Percentiles rank a stretch among this genome's conserved stretches.
Conservation (phyloP, 441 rosid genomes). For the Adansonia gregorii region DNA sequence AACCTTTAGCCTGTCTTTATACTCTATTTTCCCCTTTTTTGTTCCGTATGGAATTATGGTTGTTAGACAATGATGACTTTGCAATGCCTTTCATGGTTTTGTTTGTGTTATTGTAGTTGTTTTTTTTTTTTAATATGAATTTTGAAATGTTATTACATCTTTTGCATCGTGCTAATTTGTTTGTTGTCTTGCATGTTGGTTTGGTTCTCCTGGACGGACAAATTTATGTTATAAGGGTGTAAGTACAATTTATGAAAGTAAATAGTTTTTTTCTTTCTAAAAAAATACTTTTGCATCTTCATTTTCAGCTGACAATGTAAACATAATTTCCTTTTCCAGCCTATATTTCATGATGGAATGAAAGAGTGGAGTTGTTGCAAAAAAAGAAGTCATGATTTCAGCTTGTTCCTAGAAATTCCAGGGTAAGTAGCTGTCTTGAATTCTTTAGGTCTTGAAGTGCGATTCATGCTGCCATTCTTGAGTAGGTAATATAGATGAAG, state of each 20-base stretch:
- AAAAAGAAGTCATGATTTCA: conserved; percentile 89
- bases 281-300: neutral
- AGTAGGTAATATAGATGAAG: neutral
- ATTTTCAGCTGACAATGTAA: neutral
- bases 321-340: conserved; percentile 51
- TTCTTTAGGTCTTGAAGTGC: conserved; percentile 1
- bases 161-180: conserved; percentile 35
- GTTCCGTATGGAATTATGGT: neutral
- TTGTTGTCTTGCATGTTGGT: conserved; percentile 39
- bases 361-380: conserved; percentile 99
- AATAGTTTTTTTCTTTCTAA: conserved; percentile 21
- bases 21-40: neutral
- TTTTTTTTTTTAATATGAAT: neutral
- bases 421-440: conserved; percentile 53
- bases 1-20: neutral
- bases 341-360: conserved; percentile 88
- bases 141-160: neutral
- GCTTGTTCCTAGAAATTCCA: conserved; percentile 78
- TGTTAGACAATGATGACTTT: neutral
- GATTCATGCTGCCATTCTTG: neutral
- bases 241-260: conserved; percentile 38
- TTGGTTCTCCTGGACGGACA: conserved; percentile 30
- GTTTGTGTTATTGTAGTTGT: too few species aligned
- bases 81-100: neutral
- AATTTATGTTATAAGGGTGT: conserved; percentile 62